A percentile compares a stretch with the other conserved stretches of the same genome.
Evolutionary conservation across 225 moss, liverwort and hornwort species (phyloP).

Genomic region (Climacium dendroides): DNA sequence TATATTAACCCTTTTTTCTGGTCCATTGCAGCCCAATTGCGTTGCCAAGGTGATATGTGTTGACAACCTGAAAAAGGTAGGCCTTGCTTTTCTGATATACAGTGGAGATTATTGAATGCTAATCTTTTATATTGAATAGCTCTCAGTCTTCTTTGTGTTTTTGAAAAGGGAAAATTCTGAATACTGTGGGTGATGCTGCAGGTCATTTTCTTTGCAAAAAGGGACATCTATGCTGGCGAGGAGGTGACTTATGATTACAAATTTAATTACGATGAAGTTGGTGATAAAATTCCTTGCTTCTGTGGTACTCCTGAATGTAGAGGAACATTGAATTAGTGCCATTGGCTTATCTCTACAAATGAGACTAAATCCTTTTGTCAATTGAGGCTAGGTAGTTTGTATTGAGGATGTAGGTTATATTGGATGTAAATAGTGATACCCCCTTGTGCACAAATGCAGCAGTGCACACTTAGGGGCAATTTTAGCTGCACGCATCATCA

Average conservation of each 20-base stretch:
- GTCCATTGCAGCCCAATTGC: constrained; percentile 73
- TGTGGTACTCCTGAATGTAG: constrained; percentile 87
- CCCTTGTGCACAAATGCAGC: not conserved
- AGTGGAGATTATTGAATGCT: not conserved
- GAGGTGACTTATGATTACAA: constrained; percentile 97
- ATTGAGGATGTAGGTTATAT: not conserved
- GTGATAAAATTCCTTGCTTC: constrained; percentile 94
- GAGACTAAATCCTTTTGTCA: not conserved
- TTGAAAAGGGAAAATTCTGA: not conserved
- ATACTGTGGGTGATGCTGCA: not conserved
- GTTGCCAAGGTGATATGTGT: constrained; percentile 97
- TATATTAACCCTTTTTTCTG: not conserved
- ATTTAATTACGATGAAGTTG: constrained; percentile 93
- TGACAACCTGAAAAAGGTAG: constrained; percentile 86
- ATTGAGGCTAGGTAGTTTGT: not conserved
- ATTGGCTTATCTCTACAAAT: not conserved
- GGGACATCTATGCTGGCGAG: constrained; percentile 83
- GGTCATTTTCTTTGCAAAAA: constrained; percentile 94
- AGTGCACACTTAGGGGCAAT: not conserved
- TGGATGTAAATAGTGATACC: not conserved
- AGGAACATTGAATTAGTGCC: constrained; percentile 74
- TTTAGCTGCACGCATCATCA: not conserved
- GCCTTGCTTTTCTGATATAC: not conserved
- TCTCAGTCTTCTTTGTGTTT: not conserved
- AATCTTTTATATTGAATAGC: not conserved